Evolutionary conservation across 371 early-diverging fungal species (phyloP).

Genomic region (Chytridium lagenaria): DNA sequence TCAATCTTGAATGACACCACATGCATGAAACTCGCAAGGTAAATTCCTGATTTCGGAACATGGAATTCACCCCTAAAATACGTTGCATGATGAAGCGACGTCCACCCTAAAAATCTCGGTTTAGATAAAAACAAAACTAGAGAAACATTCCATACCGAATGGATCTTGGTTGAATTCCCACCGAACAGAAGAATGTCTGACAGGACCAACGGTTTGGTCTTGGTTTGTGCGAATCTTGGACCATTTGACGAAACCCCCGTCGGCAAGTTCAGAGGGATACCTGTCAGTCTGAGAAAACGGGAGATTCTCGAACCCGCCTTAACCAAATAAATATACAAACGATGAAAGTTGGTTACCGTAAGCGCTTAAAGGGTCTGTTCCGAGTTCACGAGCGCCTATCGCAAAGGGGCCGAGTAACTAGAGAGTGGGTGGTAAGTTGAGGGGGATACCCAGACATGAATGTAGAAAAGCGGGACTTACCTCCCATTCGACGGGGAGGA

Average conservation of each 20-base stretch:
- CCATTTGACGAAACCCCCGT: constrained; percentile 66
- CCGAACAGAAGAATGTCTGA: constrained; percentile 50
- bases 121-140: background rate
- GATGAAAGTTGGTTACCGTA: constrained; percentile 53
- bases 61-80: constrained; percentile 49
- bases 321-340: background rate
- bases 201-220: constrained; percentile 61
- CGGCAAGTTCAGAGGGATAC: constrained; percentile 71
- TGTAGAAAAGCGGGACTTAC: constrained; percentile 6
- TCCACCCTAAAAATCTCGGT: constrained; percentile 43
- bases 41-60: constrained; percentile 41
- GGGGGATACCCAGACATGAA: background rate
- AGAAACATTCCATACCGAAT: constrained; percentile 48
- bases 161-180: constrained; percentile 66
- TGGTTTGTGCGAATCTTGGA: constrained; percentile 44
- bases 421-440: background rate
- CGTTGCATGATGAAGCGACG: constrained; percentile 48
- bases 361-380: constrained; percentile 70
- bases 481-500: constrained; percentile 46
- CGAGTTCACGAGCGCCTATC: constrained; percentile 70
- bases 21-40: constrained; percentile 40
- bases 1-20: constrained; percentile 53
- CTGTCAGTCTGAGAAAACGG: constrained; percentile 50
- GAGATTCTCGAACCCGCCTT: constrained; percentile 66
- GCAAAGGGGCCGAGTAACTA: constrained; percentile 71